Evolutionary conservation across 2,329 filamentous ascomycete species (phyloP).

Genomic region (Penicillium rolfsii): DNA sequence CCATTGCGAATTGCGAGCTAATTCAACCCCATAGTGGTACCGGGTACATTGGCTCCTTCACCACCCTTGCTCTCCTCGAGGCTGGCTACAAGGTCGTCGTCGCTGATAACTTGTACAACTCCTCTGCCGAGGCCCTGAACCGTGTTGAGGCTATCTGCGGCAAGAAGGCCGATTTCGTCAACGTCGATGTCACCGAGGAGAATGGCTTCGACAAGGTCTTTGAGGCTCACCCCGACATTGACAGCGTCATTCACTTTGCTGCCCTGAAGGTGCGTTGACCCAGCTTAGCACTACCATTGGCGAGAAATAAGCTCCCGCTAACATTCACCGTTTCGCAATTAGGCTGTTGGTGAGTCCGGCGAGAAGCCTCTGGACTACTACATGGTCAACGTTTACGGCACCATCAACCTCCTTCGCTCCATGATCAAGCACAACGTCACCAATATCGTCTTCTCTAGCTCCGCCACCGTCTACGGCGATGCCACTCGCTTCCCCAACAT

Average conservation of each 20-base stretch:
- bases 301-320: not conserved
- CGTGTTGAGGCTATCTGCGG: conserved; percentile 93
- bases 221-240: conserved; percentile 84
- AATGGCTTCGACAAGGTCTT: conserved; percentile 84
- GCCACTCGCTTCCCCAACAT: conserved; percentile 94
- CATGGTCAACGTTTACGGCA: conserved; percentile 92
- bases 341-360: conserved; percentile 94
- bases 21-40: conserved; percentile 66
- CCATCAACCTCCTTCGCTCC: conserved; percentile 78
- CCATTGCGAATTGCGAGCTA: conserved; percentile 24
- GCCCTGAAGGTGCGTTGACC: conserved; percentile 78
- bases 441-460: conserved; percentile 98
- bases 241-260: conserved; percentile 98
- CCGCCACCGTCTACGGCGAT: conserved; percentile 97
- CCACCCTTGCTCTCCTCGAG: conserved; percentile 84
- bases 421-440: conserved; percentile 90
- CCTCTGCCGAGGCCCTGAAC: conserved; percentile 85
- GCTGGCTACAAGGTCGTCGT: conserved; percentile 97
- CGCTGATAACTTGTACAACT: conserved; percentile 96
- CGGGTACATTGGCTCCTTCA: conserved; percentile 99
- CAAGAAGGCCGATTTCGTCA: conserved; percentile 81
- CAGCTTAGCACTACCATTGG: not conserved
- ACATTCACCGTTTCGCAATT: conserved; percentile 2
- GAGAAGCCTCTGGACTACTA: conserved; percentile 98
- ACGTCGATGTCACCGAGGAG: conserved; percentile 87